Evolutionary conservation across 306 rosid species (phyloP), one percentile per base, ranked within the genome.

Genomic region (Prunus padus): DNA sequence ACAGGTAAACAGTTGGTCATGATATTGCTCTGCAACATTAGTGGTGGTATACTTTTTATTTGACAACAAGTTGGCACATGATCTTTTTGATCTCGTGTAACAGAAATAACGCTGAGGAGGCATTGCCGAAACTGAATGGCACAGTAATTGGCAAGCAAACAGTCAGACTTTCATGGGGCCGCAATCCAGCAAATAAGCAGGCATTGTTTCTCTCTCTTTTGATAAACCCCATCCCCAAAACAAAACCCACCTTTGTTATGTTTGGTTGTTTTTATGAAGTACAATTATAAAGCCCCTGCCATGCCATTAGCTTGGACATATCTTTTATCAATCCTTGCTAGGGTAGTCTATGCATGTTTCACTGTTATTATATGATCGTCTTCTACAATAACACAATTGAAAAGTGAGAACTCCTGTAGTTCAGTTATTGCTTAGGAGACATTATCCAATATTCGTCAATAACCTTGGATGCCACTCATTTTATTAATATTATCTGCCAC

Each of bases 131-230:
- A 91, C 78, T 96, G 70, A 96, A 90, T 71, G 98, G 96, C 45
- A 84, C 93, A 67, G 79, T 75, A 57, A 85, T 96, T 68, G 98
- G 99, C 72, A 96, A 91, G 73, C 99, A 96, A 82, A 89, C 97
- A 9, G 93, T 96, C 67, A 97, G 97, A 19, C 99, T 95, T 84
- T 92, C 97, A 49, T 95, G 99, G 99, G 99, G 99, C 49, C 99
- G 98, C 85, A 96, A 96, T 84, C 99, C 99, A 26, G 97, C 97
- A 81, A 90, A 95, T 77, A 96, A 96, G 86, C 99, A 96, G 97
- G 99, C 73, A 85, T 40, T 52, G 20, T 77, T 23, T 66, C 83
- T 80, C 72, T 55, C 60, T 52, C 65, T 45, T 20, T 23, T 7
- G 55, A 26, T 30, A 22, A 37, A 64, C 25, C 10, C 44, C 22